Base-by-base conservation (phyloP, 2,329 filamentous ascomycete genomes). In the Coniochaeta hoffmannii region DNA sequence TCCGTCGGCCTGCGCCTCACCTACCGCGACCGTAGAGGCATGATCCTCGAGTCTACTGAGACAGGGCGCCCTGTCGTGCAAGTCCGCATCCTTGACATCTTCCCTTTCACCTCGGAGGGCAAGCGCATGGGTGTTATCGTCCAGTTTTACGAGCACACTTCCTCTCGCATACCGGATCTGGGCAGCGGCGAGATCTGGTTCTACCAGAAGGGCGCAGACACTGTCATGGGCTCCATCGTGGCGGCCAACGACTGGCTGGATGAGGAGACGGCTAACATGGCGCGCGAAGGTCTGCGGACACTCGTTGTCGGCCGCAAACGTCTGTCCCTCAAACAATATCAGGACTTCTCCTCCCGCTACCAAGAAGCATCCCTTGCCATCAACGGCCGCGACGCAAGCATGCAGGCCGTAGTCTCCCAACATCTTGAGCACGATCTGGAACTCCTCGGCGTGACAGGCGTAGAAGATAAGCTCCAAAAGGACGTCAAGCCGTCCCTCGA, bases 221-320 rank as follows among this genome's bases (percentile, higher is more conserved):
- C 94, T 0, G 93, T 99, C 60, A 99, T 99, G 95, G 83, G 87
- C n/a, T 81, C 87, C 3, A 97, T 99, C 61, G 94, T 99, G 34
- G 90, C 88, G 8, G 85, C 92, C 17, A 99, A 97, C 66, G 94
- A 99, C 73, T 99, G 94, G 95, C 83, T 99, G 0, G 94, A 99
- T 62, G 94, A 99, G 70, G 94, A 99, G 70, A 97, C 94, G 0
- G 90, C 90, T n/a, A 99, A 99, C 69, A 99, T 99, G 95, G 95
- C 95, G 6, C 86, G 94, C 50, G 95, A 99, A 76, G 94, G 94
- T 36, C 76, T 99, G 52, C 87, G 94, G 56, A 99, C 94, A 0
- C 79, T 99, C 6, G 94, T 99, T 6, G 88, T 99, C 26, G 95
- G 94, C n/a, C 84, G 95, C 50, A 96, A 94, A 69, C 87, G 85